phyloP scores from a whole-genome alignment of 2,329 filamentous ascomycete species.

The Fusarium sulawesiense region DNA sequence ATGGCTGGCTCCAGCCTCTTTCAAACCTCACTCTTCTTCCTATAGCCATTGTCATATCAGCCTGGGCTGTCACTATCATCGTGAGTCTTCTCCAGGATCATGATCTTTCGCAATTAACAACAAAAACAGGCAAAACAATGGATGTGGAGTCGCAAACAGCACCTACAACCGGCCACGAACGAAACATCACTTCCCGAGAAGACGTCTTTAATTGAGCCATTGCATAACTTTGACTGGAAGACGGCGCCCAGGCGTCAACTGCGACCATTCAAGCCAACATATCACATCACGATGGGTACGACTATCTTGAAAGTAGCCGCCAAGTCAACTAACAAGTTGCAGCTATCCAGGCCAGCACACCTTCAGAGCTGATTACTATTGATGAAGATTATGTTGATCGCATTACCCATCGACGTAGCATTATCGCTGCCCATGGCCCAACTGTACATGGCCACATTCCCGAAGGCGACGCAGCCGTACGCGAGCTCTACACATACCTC shows the following conservation, averaged over 20 bases:
- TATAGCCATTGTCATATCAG: constrained; percentile 10
- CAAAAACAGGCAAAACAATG: constrained; percentile 32
- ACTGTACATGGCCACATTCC: constrained; percentile 58
- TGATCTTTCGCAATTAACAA: not conserved
- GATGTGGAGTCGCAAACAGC: constrained; percentile 30
- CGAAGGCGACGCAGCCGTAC: constrained; percentile 55
- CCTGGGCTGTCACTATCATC: constrained; percentile 15
- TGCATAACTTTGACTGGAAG: constrained; percentile 32
- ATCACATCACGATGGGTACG: constrained; percentile 36
- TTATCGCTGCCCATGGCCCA: constrained; percentile 47
- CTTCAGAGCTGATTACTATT: constrained; percentile 64
- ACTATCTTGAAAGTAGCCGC: rapidly evolving
- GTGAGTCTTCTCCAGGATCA: constrained; percentile 8
- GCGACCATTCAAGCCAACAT: constrained; percentile 29
- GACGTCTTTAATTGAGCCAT: not conserved
- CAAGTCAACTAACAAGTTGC: not conserved
- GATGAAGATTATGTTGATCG: constrained; percentile 62
- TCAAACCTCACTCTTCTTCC: constrained; percentile 21
- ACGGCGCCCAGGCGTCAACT: constrained; percentile 11
- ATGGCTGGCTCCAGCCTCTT: constrained; percentile 4
- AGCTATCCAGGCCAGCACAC: constrained; percentile 57
- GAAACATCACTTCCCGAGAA: constrained; percentile 10
- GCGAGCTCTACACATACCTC: constrained; percentile 62
- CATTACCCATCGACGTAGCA: constrained; percentile 53
- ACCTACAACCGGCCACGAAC: not conserved